These are phyloP conservation scores for Exophiala sp. DNA, from an alignment of 2,329 filamentous ascomycete genomes.

Conservation along the genomic window DNA sequence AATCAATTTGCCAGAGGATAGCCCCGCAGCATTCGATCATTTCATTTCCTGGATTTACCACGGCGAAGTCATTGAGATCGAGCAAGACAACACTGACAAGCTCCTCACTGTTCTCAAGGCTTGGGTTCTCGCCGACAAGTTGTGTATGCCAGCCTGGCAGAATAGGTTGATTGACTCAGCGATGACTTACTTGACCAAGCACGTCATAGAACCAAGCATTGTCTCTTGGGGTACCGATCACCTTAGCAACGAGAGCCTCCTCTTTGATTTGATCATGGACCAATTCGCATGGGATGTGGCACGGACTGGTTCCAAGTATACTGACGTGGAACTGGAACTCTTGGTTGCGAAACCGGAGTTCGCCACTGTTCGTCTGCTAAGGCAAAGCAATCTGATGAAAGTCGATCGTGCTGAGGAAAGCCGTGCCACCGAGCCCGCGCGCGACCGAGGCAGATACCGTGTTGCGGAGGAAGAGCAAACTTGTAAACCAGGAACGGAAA, in stretches of 20 bases:
- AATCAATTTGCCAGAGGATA: constrained; percentile 8
- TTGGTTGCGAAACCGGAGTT: no score
- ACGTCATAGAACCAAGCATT: background rate
- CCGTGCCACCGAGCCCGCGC: no score
- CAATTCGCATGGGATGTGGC: constrained; percentile 2
- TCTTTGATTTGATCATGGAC: constrained; percentile 4
- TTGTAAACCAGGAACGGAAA: no score
- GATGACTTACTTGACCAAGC: background rate
- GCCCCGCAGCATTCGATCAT: background rate
- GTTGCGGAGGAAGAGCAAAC: no score
- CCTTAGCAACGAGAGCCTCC: background rate
- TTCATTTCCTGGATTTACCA: constrained; percentile 12
- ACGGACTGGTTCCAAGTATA: constrained; percentile 16
- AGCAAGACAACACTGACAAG: background rate
- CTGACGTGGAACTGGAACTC: no score
- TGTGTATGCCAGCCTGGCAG: constrained; percentile 7
- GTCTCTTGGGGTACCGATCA: constrained; percentile 1
- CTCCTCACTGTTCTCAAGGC: background rate
- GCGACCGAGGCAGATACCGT: no score
- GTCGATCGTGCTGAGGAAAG: no score
- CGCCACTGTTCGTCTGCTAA: no score
- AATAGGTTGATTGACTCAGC: constrained; percentile 8
- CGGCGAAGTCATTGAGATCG: background rate
- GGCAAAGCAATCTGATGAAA: no score
- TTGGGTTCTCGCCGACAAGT: constrained; percentile 17